phyloP scores from a whole-genome alignment of 306 rosid species.

The Arachis hypogaea region DNA sequence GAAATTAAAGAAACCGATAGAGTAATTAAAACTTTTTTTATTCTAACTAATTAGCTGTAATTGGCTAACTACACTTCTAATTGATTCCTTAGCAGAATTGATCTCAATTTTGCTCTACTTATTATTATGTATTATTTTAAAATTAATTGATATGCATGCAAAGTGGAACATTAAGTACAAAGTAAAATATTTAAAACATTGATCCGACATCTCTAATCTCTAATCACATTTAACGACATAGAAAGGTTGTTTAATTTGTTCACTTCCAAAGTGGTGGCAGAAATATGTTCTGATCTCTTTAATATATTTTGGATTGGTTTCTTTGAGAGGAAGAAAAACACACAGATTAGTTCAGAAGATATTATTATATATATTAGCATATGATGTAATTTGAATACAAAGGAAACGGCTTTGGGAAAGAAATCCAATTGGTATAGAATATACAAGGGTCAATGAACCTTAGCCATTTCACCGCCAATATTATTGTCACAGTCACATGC shows the following conservation, averaged over 20 bases:
- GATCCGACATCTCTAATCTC: conserved; percentile 43
- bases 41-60: too few species aligned
- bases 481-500: conserved; percentile 47
- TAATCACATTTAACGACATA: conserved; percentile 25
- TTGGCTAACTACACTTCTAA: too few species aligned
- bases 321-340: conserved; percentile 4
- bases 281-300: not conserved
- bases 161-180: not conserved
- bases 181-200: conserved; percentile 28
- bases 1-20: too few species aligned
- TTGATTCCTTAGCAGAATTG: too few species aligned
- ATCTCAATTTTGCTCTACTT: conserved; percentile 42
- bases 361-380: conserved; percentile 2
- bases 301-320: conserved; percentile 16
- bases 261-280: conserved; percentile 22
- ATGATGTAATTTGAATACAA: not conserved
- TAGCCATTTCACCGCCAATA: conserved; percentile 32
- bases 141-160: not conserved
- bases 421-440: conserved; percentile 10
- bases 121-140: not conserved
- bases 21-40: too few species aligned
- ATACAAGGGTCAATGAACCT: conserved; percentile 40
- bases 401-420: conserved; percentile 30
- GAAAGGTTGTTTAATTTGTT: conserved; percentile 31
- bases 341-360: not conserved